A percentile compares a stretch with the other conserved stretches of the same genome.
phyloP scores from a whole-genome alignment of 176 grass and related monocot species.

The Pharus latifolius region DNA sequence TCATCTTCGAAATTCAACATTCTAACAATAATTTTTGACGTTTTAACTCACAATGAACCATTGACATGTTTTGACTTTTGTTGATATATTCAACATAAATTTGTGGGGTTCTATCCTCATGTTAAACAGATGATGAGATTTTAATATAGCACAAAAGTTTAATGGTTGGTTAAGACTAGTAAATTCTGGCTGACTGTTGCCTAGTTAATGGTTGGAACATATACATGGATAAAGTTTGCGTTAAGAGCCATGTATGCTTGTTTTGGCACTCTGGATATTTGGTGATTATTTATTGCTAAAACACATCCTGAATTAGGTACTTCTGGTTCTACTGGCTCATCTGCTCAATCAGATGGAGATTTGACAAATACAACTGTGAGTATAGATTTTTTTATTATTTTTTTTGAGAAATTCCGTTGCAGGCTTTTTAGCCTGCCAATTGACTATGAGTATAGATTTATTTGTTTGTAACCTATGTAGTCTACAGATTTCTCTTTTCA shows the following conservation, averaged over 20 bases:
- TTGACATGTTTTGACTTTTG: background rate
- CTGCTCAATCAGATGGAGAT: conserved; percentile 65
- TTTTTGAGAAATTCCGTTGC: too few relatives aligned
- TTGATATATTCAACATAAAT: background rate
- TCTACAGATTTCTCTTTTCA: background rate
- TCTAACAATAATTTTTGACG: background rate
- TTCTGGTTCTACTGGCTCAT: conserved; percentile 56
- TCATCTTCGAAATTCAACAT: background rate
- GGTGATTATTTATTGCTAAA: background rate
- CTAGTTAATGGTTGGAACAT: background rate
- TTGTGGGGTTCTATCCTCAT: background rate
- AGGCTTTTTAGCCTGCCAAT: too few relatives aligned
- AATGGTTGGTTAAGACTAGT: background rate
- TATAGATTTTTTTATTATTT: background rate
- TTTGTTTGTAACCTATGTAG: background rate
- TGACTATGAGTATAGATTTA: conserved; percentile 50
- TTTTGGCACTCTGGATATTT: background rate
- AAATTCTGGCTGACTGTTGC: background rate
- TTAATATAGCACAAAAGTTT: background rate
- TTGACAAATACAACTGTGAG: conserved; percentile 88
- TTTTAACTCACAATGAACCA: background rate
- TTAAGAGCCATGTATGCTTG: background rate
- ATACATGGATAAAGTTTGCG: background rate
- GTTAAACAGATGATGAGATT: background rate
- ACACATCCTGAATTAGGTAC: conserved; percentile 34